phyloP scores from a whole-genome alignment of 2,329 filamentous ascomycete species.

The Plectosphaerella plurivora region DNA sequence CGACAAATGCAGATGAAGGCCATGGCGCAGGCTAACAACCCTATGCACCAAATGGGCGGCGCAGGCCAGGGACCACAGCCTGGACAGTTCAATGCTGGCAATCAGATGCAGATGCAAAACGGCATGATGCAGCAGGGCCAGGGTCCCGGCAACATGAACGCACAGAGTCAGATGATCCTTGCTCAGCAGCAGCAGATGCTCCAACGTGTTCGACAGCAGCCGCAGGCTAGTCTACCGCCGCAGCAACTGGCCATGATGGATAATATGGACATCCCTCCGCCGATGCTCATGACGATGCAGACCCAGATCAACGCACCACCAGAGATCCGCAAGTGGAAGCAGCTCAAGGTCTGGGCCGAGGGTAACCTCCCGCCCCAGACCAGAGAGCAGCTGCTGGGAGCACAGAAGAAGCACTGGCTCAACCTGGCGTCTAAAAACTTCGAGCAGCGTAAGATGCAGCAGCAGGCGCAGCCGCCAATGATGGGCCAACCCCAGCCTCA shows the following conservation, averaged over 20 bases:
- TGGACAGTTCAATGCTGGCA: slow-evolving; percentile 17
- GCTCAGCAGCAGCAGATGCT: slow-evolving; percentile 22
- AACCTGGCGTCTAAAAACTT: background rate
- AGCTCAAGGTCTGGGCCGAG: slow-evolving; percentile 37
- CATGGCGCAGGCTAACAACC: slow-evolving; percentile 16
- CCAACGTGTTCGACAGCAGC: slow-evolving; percentile 16
- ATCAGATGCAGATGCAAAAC: slow-evolving; percentile 15
- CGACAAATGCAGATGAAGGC: slow-evolving; percentile 28
- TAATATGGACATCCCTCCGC: slow-evolving; percentile 39
- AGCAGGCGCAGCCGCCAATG: slow-evolving; percentile 13
- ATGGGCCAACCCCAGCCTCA: slow-evolving; percentile 2
- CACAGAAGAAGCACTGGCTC: slow-evolving; percentile 35
- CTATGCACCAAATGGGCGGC: slow-evolving; percentile 21
- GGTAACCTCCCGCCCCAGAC: slow-evolving; percentile 28
- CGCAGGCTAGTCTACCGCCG: slow-evolving; percentile 7
- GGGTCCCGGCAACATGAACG: slow-evolving; percentile 4
- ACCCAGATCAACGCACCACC: slow-evolving; percentile 24
- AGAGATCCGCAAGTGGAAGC: slow-evolving; percentile 45
- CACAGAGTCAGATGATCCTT: slow-evolving; percentile 7
- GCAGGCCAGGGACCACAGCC: slow-evolving; percentile 21
- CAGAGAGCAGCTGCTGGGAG: slow-evolving; percentile 23
- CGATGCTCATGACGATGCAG: slow-evolving; percentile 24
- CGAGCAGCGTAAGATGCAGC: slow-evolving; percentile 10
- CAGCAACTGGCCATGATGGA: slow-evolving; percentile 40
- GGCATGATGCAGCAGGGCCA: slow-evolving; percentile 22